These are phyloP conservation scores for Pichia membranifaciens DNA, from an alignment of 805 yeast genomes.

Conservation along the genomic window DNA sequence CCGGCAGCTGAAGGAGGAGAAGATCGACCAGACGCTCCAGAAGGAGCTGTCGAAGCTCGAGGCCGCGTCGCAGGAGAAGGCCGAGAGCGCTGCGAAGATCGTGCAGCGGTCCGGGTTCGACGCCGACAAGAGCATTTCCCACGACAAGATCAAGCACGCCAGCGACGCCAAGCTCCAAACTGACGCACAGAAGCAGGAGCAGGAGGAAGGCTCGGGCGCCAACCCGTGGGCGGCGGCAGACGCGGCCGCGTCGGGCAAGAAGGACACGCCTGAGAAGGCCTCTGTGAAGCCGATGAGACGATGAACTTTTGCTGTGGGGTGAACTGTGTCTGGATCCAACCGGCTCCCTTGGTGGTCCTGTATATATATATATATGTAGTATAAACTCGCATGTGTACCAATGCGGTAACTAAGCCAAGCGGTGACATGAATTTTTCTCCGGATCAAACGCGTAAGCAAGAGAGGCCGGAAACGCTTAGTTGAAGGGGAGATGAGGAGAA, in stretches of 20 bases:
- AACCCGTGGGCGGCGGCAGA: conserved; percentile 10
- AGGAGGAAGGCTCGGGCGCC: not conserved
- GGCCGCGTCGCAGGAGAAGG: conserved; percentile 14
- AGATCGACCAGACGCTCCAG: conserved; percentile 19
- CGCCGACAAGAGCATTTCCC: not conserved
- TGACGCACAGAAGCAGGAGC: not conserved
- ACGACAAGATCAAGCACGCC: conserved; percentile 3
- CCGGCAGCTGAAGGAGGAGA: conserved; percentile 15
- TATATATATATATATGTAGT: too few species aligned
- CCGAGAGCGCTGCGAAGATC: conserved; percentile 2
- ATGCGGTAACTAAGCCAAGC: too few species aligned
- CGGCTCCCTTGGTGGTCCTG: not conserved
- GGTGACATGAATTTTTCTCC: too few species aligned
- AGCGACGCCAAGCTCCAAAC: conserved; percentile 2
- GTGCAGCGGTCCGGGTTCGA: conserved; percentile 4
- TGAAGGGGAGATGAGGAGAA: too few species aligned
- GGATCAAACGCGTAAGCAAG: too few species aligned
- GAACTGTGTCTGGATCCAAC: too few species aligned
- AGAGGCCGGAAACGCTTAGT: too few species aligned
- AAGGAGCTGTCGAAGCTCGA: conserved; percentile 16
- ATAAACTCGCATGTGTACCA: too few species aligned
- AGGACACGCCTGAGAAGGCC: conserved; percentile 2
- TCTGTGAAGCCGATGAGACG: conserved; percentile 1
- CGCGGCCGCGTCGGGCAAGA: not conserved
- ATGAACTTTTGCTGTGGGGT: not conserved